Conservation (phyloP, 2,329 filamentous ascomycete genomes). For the Calonectria montana region DNA sequence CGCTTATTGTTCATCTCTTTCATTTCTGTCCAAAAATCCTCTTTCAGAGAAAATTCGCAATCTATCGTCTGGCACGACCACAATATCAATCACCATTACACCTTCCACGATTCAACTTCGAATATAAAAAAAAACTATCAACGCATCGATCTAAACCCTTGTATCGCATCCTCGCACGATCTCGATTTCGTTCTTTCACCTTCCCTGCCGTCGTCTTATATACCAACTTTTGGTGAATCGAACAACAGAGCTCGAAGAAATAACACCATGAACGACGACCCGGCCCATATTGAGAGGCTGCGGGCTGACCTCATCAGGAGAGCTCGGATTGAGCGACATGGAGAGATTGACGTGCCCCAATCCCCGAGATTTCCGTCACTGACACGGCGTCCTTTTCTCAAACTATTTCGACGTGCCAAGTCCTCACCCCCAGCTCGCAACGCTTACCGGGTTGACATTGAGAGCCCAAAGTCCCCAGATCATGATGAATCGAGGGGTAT, state of each 20-base stretch:
- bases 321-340: slow-evolving; percentile 43
- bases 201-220: background rate
- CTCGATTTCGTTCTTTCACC: too few relatives aligned
- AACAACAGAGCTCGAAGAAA: background rate
- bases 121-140: background rate
- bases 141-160: background rate
- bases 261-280: slow-evolving; percentile 36
- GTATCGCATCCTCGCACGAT: background rate
- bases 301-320: slow-evolving; percentile 47
- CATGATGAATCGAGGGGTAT: background rate
- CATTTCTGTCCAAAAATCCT: background rate
- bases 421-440: slow-evolving; percentile 27
- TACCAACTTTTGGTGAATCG: background rate
- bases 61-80: slow-evolving; percentile 10
- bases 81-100: background rate
- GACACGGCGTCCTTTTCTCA: slow-evolving; percentile 28
- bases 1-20: background rate
- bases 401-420: slow-evolving; percentile 33
- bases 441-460: slow-evolving; percentile 40
- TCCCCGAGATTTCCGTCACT: slow-evolving; percentile 10
- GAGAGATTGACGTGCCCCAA: slow-evolving; percentile 21
- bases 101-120: background rate
- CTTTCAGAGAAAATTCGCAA: background rate
- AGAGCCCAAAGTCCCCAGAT: slow-evolving; percentile 60
- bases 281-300: slow-evolving; percentile 46